These are phyloP conservation scores for Colletotrichum shisoi DNA, from an alignment of 2,329 filamentous ascomycete genomes.

Conservation along the genomic window DNA sequence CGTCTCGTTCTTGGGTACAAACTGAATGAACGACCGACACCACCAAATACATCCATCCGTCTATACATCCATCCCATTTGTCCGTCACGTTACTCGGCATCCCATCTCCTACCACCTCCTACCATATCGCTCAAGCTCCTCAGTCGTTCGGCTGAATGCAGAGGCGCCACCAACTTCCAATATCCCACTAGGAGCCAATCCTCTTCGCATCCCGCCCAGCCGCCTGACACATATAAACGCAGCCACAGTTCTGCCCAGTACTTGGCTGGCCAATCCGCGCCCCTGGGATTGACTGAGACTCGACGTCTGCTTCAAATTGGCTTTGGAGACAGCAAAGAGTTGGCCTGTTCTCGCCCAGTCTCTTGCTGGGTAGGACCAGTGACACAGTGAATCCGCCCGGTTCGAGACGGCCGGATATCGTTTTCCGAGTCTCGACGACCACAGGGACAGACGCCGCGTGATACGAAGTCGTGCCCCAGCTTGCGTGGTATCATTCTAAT, in stretches of 20 bases:
- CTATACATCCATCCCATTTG: no score
- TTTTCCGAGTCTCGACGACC: background rate
- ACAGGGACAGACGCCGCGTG: background rate
- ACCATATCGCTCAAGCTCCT: constrained; percentile 7
- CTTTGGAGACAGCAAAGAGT: background rate
- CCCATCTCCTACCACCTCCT: no score
- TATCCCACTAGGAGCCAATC: background rate
- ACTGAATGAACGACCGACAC: no score
- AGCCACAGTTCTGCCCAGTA: background rate
- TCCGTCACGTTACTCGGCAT: background rate
- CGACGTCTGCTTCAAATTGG: background rate
- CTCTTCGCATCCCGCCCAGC: constrained; percentile 2
- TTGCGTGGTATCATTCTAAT: background rate
- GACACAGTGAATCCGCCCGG: background rate
- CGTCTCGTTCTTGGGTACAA: no score
- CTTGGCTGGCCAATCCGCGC: constrained; percentile 1
- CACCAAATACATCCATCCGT: no score
- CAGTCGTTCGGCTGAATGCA: constrained; percentile 23
- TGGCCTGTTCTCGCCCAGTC: background rate
- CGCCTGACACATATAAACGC: constrained; percentile 19
- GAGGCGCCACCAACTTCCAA: constrained; percentile 1
- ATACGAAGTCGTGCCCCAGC: background rate
- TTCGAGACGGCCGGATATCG: background rate
- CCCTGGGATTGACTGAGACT: background rate
- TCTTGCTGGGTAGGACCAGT: background rate